Evolutionary conservation across 2,329 filamentous ascomycete species (phyloP).

Genomic region (Saccharata proteae): DNA sequence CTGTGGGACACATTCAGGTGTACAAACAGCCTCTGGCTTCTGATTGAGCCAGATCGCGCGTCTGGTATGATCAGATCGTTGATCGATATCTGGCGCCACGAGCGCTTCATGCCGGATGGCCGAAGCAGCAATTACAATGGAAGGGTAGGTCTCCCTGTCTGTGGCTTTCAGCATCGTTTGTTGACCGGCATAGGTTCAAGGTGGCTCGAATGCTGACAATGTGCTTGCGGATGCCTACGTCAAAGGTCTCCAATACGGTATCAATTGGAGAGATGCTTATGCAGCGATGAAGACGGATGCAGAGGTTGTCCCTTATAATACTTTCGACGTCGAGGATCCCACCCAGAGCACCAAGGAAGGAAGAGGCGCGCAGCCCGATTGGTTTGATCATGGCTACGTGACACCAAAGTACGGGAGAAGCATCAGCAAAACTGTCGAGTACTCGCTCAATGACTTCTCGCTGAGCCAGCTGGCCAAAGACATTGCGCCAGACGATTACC

Average conservation of each 20-base stretch:
- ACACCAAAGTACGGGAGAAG: slow-evolving; percentile 13
- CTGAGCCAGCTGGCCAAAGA: slow-evolving; percentile 24
- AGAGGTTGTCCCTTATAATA: slow-evolving; percentile 11
- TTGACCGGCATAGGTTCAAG: slow-evolving; percentile 13
- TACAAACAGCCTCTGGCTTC: slow-evolving; percentile 10
- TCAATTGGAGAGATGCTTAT: slow-evolving; percentile 23
- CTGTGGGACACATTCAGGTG: slow-evolving; percentile 11
- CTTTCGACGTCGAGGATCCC: slow-evolving; percentile 16
- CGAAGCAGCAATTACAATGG: slow-evolving; percentile 23
- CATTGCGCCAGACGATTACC: slow-evolving; percentile 26
- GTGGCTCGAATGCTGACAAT: slow-evolving; percentile 23
- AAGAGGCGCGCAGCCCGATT: slow-evolving; percentile 19
- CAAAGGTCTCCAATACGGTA: slow-evolving; percentile 15
- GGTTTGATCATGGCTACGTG: slow-evolving; percentile 19
- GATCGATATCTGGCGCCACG: slow-evolving; percentile 14
- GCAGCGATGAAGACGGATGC: slow-evolving; percentile 15
- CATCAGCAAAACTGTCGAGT: slow-evolving; percentile 27
- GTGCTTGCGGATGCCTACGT: slow-evolving; percentile 23
- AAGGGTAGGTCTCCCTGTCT: not conserved
- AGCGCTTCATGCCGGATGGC: slow-evolving; percentile 24
- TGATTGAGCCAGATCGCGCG: slow-evolving; percentile 10
- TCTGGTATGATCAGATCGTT: slow-evolving; percentile 10
- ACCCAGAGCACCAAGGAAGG: slow-evolving; percentile 17
- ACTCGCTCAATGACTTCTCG: slow-evolving; percentile 28
- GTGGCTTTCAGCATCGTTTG: slow-evolving; percentile 32